Conservation (phyloP, 768 basidiomycete species). For the Lactarius psammicola region DNA sequence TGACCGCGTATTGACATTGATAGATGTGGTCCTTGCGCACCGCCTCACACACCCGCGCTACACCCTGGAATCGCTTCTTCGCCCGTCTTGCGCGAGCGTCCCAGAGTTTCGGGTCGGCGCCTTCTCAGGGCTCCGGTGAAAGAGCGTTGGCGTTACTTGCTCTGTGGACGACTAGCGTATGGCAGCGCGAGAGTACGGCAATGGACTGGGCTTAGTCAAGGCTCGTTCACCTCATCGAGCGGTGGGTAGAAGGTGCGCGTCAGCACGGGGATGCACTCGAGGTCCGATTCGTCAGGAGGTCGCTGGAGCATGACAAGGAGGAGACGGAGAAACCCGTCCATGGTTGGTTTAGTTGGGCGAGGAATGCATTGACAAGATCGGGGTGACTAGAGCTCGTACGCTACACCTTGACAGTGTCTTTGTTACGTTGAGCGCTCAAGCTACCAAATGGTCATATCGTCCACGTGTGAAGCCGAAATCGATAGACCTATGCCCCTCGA, state of each 20-base stretch:
- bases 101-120: background rate
- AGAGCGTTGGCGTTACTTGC: conserved; percentile 47
- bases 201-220: too few relatives aligned
- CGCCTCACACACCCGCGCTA: conserved; percentile 48
- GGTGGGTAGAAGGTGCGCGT: too few relatives aligned
- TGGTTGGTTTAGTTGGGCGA: conserved; percentile 15
- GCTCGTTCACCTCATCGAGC: too few relatives aligned
- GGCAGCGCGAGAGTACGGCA: too few relatives aligned
- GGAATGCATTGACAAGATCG: background rate
- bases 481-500: background rate
- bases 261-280: too few relatives aligned
- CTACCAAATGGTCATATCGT: background rate
- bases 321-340: background rate
- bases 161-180: conserved; percentile 68
- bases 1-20: conserved; percentile 89
- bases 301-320: too few relatives aligned
- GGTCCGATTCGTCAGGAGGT: too few relatives aligned
- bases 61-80: conserved; percentile 11
- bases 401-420: background rate
- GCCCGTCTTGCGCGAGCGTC: too few relatives aligned
- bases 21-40: conserved; percentile 84
- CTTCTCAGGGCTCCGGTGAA: background rate
- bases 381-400: background rate
- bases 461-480: background rate
- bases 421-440: background rate